phyloP scores from a whole-genome alignment of 192 early-diverging fungal species.

The Chytriomyces confervae region DNA sequence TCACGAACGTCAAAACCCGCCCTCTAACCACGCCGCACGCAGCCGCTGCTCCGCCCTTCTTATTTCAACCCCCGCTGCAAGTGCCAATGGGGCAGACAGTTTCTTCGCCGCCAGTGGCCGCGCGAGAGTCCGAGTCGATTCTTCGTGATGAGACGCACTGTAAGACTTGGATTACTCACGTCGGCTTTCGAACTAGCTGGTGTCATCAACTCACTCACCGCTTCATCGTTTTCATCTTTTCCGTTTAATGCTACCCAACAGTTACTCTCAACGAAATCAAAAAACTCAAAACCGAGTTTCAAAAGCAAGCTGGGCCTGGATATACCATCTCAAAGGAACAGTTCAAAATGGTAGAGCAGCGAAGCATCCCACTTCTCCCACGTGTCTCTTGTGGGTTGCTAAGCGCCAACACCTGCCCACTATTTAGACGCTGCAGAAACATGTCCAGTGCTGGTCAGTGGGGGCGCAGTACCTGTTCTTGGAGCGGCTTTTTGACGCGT shows the following conservation, averaged over 20 bases:
- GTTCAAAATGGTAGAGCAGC: constrained; percentile 65
- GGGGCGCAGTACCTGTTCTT: constrained; percentile 72
- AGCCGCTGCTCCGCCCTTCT: background rate
- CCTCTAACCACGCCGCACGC: background rate
- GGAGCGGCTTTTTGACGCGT: constrained; percentile 77
- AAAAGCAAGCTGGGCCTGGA: constrained; percentile 44
- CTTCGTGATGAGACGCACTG: constrained; percentile 34
- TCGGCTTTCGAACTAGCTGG: background rate
- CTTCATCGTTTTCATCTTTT: background rate
- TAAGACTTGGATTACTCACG: constrained; percentile 3
- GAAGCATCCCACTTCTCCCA: background rate
- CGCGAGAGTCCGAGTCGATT: background rate
- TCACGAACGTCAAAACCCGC: too few species aligned
- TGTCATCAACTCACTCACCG: background rate
- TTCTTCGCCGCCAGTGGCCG: constrained; percentile 1
- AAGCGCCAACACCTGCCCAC: background rate
- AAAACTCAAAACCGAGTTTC: constrained; percentile 47
- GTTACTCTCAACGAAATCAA: constrained; percentile 51
- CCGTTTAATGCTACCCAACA: constrained; percentile 7
- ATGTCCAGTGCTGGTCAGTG: constrained; percentile 61
- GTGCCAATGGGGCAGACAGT: background rate
- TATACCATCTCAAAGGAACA: constrained; percentile 69
- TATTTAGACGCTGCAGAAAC: constrained; percentile 59
- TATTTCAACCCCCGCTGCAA: background rate
- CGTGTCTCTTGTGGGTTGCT: background rate